These are phyloP conservation scores for Pseudocercospora crystallina DNA, from an alignment of 2,329 filamentous ascomycete species.

Conservation along the genomic window DNA sequence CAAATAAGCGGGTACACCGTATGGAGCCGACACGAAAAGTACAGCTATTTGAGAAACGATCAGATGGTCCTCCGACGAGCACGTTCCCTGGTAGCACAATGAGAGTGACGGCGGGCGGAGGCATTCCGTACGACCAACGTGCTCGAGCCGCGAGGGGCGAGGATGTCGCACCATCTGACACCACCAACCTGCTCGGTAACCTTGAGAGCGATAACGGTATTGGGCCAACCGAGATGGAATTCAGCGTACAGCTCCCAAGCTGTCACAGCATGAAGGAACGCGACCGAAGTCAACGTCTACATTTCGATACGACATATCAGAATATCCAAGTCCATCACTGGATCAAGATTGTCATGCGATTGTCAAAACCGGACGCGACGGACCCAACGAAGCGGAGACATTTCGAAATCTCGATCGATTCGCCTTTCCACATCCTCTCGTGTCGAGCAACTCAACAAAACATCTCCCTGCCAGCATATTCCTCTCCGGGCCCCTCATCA, in stretches of 20 bases:
- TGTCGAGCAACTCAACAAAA: constrained; percentile 92
- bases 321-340: constrained; percentile 94
- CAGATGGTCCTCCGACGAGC: constrained; percentile 72
- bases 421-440: constrained; percentile 87
- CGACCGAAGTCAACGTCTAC: constrained; percentile 64
- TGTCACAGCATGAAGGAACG: constrained; percentile 79
- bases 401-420: constrained; percentile 96
- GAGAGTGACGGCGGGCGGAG: constrained; percentile 75
- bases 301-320: constrained; percentile 90
- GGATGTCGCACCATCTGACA: constrained; percentile 53
- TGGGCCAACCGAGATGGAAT: constrained; percentile 90
- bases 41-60: constrained; percentile 81
- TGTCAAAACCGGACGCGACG: constrained; percentile 77
- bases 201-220: constrained; percentile 73
- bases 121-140: constrained; percentile 65
- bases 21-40: constrained; percentile 83
- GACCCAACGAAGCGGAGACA: constrained; percentile 79
- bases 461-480: constrained; percentile 80
- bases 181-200: constrained; percentile 76
- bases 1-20: constrained; percentile 78
- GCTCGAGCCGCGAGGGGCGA: constrained; percentile 57
- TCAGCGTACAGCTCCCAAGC: constrained; percentile 87
- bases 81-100: constrained; percentile 75
- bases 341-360: constrained; percentile 96
- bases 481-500: constrained; percentile 44